Base-by-base conservation (phyloP, 2,329 filamentous ascomycete species). In the Albifimbria verrucaria region DNA sequence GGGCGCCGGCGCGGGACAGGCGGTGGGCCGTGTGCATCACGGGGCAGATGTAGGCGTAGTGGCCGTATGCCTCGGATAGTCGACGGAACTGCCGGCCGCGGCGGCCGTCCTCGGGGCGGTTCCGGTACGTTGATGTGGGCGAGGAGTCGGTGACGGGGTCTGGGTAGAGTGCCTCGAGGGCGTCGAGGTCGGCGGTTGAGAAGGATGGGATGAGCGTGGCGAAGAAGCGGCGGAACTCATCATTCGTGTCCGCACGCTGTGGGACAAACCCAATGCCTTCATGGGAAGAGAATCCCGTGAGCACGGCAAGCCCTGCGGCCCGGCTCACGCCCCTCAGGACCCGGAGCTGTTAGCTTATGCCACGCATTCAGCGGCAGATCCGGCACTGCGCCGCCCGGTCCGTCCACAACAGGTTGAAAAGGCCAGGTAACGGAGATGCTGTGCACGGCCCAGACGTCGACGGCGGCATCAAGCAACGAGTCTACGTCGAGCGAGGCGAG, bases 211-310 rank as follows among this genome's bases (percentile, higher is more conserved):
- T 77, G 10, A 91, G 77, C 0, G 68, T 72, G 0, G 69, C 65
- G 73, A 89, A 89, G 67, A 90, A 89, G 3, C 65, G 54, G 3
- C 73, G 74, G 64, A 89, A 87, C 11, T 85, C 76, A 0, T 65
- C 68, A 11, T 77, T 70, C 2, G 72, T 73, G 15, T 74, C 69
- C 50, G 79, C 73, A 7, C 65, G 59, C 15, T 72, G 66, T 0
- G 85, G 79, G 1, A 89, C 80, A 62, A 90, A 90, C 36, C 76
- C 66, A 1, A 83, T 78, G 17, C 87, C 88, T 66, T 91, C 88
- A 61, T 90, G 85, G 39, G 82, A 81, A 67, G 85, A 86, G 72
- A 85, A 90, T 7, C 87, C 87, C 0, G 86, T 89, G 48, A 91
- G 70, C 48, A 90, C 77, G 7, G 62, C 52, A 9, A 48, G 24